These are phyloP conservation scores for Isabelozyma pseudorhagii DNA, from an alignment of 805 yeast genomes.

Conservation along the genomic window DNA sequence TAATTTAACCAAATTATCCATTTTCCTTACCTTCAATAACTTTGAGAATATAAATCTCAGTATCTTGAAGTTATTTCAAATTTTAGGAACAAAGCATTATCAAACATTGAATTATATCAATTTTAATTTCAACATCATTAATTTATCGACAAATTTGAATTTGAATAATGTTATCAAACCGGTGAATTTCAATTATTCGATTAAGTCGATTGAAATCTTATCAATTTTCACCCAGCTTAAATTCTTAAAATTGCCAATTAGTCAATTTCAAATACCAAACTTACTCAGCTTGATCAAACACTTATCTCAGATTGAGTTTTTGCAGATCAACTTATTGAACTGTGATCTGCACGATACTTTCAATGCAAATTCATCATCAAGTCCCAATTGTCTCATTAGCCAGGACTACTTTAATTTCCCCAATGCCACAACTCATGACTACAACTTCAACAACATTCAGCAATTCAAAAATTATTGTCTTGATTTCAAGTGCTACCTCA, in stretches of 20 bases:
- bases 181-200: neutral
- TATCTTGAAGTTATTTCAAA: conserved; percentile 1
- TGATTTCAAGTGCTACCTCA: neutral
- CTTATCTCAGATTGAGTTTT: conserved; percentile 1
- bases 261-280: conserved; percentile 4
- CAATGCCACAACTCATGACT: conserved; percentile 1
- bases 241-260: conserved; percentile 7
- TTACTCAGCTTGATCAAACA: conserved; percentile 2
- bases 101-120: conserved; percentile 3
- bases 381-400: conserved; percentile 2
- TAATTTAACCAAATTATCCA: conserved; percentile 1
- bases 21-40: conserved; percentile 4
- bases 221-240: conserved; percentile 1
- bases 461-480: conserved; percentile 1
- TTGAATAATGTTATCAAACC: conserved; percentile 1
- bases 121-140: conserved; percentile 3
- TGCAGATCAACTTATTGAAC: conserved; percentile 3
- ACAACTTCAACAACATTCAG: neutral
- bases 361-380: neutral
- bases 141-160: neutral
- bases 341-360: neutral
- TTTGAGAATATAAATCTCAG: conserved; percentile 3
- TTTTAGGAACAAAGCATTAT: conserved; percentile 1
- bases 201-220: neutral
- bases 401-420: conserved; percentile 6